Percentiles rank a stretch among this genome's conserved stretches.
phyloP scores from a whole-genome alignment of 202 grass and related monocot genomes.

The Alloteropsis angusta region DNA sequence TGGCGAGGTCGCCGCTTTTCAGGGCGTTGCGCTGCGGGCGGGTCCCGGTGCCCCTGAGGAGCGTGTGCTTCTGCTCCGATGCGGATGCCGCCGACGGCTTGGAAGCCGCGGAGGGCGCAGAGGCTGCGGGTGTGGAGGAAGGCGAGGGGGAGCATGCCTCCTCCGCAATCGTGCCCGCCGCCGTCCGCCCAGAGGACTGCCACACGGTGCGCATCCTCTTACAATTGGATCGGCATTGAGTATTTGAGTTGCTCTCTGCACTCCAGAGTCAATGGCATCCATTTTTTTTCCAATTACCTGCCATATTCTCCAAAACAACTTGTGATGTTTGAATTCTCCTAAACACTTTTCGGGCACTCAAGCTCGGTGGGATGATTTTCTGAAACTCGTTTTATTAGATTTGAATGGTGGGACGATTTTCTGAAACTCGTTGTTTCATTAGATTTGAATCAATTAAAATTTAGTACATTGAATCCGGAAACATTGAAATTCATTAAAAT shows the following conservation, averaged over 20 bases:
- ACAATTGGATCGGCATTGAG: not conserved
- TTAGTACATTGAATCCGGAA: not conserved
- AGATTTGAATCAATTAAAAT: not conserved
- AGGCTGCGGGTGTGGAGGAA: not conserved
- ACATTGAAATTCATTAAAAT: not conserved
- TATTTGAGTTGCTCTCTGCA: not conserved
- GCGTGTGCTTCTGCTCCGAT: constrained; percentile 33
- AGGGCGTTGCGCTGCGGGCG: constrained; percentile 15
- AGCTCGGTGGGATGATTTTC: not conserved
- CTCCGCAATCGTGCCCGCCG: constrained; percentile 30
- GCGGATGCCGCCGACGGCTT: not conserved
- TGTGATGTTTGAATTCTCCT: not conserved
- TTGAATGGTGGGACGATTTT: not conserved
- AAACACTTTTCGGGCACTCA: not conserved
- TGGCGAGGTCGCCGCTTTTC: constrained; percentile 31
- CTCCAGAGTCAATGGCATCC: not conserved
- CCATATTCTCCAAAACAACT: not conserved
- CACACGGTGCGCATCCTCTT: constrained; percentile 26
- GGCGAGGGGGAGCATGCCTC: constrained; percentile 18
- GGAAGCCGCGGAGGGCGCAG: constrained; percentile 19
- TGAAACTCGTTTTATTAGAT: not conserved
- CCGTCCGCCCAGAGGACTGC: constrained; percentile 50
- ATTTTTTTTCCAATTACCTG: not conserved
- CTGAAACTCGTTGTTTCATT: not conserved
- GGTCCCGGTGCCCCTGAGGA: constrained; percentile 11